Evolutionary conservation across 1,284 basidiomycete genomes (phyloP).

Genomic region (Fomitopsis schrenkii): DNA sequence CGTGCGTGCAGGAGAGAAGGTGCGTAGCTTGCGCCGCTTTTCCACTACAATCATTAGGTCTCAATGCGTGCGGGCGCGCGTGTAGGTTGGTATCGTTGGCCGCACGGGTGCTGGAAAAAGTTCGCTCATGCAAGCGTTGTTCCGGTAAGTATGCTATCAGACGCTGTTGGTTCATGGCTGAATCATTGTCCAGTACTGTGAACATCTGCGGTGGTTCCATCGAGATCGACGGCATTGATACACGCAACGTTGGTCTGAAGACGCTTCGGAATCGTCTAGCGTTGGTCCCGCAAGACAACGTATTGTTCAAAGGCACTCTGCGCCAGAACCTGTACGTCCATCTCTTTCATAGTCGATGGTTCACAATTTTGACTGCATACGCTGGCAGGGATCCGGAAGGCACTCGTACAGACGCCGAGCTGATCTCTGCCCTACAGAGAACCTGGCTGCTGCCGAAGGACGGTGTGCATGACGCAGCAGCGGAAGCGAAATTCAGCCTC

Average conservation of each 20-base stretch:
- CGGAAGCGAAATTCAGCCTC: constrained; percentile 64
- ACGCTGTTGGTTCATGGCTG: not conserved
- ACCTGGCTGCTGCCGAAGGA: constrained; percentile 56
- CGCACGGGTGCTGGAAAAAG: constrained; percentile 77
- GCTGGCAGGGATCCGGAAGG: constrained; percentile 51
- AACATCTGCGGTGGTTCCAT: constrained; percentile 63
- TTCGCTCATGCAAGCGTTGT: constrained; percentile 69
- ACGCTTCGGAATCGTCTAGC: constrained; percentile 59
- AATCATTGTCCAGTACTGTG: constrained; percentile 43
- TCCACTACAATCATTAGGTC: not conserved
- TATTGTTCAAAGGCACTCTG: constrained; percentile 61
- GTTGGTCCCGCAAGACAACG: constrained; percentile 69
- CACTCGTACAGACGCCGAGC: constrained; percentile 48
- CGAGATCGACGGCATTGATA: constrained; percentile 68
- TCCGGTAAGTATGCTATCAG: constrained; percentile 40
- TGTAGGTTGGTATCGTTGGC: constrained; percentile 69
- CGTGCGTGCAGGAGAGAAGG: constrained; percentile 69
- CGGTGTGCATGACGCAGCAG: constrained; percentile 42
- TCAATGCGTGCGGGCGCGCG: not conserved
- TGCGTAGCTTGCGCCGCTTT: constrained; percentile 15
- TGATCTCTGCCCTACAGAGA: constrained; percentile 50
- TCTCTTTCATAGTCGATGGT: constrained; percentile 6
- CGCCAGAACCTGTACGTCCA: constrained; percentile 59
- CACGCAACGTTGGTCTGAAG: constrained; percentile 50
- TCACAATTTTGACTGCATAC: not conserved